Evolutionary conservation across 495 filamentous ascomycete species (phyloP).

Genomic region (Penicillium subrubescens): DNA sequence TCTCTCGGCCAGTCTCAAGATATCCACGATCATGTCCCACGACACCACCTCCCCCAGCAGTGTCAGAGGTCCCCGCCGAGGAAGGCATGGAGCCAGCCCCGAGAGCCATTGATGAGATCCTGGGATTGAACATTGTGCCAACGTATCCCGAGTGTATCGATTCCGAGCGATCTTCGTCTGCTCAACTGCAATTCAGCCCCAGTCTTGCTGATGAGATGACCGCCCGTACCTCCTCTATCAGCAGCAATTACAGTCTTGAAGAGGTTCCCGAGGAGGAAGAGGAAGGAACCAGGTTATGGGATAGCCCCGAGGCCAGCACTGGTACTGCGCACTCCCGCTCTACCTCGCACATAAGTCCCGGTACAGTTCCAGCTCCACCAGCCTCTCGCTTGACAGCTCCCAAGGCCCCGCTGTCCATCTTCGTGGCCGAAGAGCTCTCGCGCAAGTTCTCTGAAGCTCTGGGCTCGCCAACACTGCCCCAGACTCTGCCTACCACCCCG

Average conservation of each 20-base stretch:
- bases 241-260: conserved; percentile 51
- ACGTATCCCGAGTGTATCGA: conserved; percentile 41
- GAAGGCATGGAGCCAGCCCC: conserved; percentile 43
- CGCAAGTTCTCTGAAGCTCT: conserved; percentile 43
- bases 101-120: conserved; percentile 48
- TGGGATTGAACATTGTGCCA: conserved; percentile 34
- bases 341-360: conserved; percentile 19
- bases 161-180: conserved; percentile 20
- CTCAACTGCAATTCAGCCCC: conserved; percentile 26
- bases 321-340: conserved; percentile 23
- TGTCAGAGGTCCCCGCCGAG: conserved; percentile 33
- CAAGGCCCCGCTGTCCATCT: conserved; percentile 34
- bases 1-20: conserved; percentile 51
- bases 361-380: conserved; percentile 8
- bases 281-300: conserved; percentile 37
- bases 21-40: conserved; percentile 32
- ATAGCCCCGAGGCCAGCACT: conserved; percentile 29
- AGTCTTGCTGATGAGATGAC: conserved; percentile 46
- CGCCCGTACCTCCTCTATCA: conserved; percentile 48
- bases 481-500: conserved; percentile 20
- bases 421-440: conserved; percentile 37
- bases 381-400: conserved; percentile 15
- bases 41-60: conserved; percentile 32
- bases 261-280: conserved; percentile 85
- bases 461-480: conserved; percentile 44